A percentile compares a stretch with the other conserved stretches of the same genome.
These are phyloP conservation scores for Russula olivacea DNA, from an alignment of 768 basidiomycete genomes.

Conservation along the genomic window DNA sequence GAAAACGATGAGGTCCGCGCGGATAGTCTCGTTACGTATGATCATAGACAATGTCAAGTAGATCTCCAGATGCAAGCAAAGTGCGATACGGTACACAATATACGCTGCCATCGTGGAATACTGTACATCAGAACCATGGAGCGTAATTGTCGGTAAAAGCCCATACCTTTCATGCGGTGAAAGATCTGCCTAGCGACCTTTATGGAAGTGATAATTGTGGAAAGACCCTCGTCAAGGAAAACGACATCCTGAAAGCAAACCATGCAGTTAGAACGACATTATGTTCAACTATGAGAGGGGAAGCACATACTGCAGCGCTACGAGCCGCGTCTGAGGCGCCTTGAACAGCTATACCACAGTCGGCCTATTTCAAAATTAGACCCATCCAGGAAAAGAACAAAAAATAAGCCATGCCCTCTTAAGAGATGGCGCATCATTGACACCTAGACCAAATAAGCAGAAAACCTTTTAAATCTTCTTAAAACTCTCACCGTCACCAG, in stretches of 20 bases:
- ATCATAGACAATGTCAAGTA: constrained; percentile 42
- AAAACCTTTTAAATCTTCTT: neutral
- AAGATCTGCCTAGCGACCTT: constrained; percentile 47
- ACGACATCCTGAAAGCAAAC: constrained; percentile 35
- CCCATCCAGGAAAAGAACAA: constrained; percentile 16
- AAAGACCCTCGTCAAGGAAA: constrained; percentile 44
- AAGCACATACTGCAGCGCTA: constrained; percentile 30
- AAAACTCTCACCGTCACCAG: constrained; percentile 33
- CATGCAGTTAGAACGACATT: neutral
- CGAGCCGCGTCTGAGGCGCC: constrained; percentile 41
- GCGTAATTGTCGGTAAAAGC: neutral
- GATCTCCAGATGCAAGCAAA: constrained; percentile 45
- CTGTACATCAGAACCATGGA: constrained; percentile 26
- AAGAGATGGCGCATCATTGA: constrained; percentile 34
- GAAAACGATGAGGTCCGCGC: constrained; percentile 43
- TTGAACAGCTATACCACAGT: constrained; percentile 40
- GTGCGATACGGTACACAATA: constrained; percentile 45
- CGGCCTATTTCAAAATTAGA: constrained; percentile 22
- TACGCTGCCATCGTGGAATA: constrained; percentile 38
- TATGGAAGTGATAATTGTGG: constrained; percentile 40
- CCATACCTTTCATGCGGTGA: constrained; percentile 41
- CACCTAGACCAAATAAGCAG: constrained; percentile 19
- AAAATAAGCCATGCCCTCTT: constrained; percentile 27
- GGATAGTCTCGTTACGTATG: constrained; percentile 44
- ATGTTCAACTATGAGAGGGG: neutral